A percentile compares a stretch with the other conserved stretches of the same genome.
These are phyloP conservation scores for Mycosphaerelloides madeirae DNA, from an alignment of 2,329 filamentous ascomycete species.

Conservation along the genomic window DNA sequence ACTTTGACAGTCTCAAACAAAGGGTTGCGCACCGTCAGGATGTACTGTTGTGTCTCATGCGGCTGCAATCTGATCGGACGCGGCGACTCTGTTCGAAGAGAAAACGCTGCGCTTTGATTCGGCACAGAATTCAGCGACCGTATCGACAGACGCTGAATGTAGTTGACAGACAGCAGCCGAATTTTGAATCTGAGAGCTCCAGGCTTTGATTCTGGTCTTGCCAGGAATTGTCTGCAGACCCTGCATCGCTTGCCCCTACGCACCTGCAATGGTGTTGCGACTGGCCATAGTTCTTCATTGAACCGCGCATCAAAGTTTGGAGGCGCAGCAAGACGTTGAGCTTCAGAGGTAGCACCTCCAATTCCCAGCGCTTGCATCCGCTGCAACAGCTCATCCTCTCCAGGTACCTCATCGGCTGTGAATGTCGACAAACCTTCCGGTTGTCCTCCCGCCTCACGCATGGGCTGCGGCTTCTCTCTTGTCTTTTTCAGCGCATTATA, in stretches of 20 bases:
- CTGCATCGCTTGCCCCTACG: conserved; percentile 93
- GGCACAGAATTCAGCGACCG: conserved; percentile 47
- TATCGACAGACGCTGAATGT: conserved; percentile 78
- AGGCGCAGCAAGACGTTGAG: conserved; percentile 50
- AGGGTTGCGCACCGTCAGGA: conserved; percentile 88
- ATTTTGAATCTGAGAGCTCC: conserved; percentile 83
- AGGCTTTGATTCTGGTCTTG: conserved; percentile 88
- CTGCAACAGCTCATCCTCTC: conserved; percentile 55
- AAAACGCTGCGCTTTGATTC: conserved; percentile 19
- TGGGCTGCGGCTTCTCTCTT: conserved; percentile 63
- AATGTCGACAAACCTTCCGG: conserved; percentile 66
- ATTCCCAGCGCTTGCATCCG: conserved; percentile 57
- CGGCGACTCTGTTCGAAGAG: conserved; percentile 18
- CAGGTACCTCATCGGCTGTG: conserved; percentile 16
- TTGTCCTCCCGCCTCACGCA: conserved; percentile 71
- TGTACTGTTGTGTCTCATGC: conserved; percentile 63
- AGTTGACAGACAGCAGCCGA: conserved; percentile 74
- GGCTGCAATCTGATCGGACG: conserved; percentile 26
- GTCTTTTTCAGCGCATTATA: conserved; percentile 59
- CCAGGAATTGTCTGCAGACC: conserved; percentile 87
- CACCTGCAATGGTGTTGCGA: conserved; percentile 77
- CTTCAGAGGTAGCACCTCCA: conserved; percentile 55
- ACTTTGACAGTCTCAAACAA: conserved; percentile 88
- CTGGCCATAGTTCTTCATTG: conserved; percentile 69
- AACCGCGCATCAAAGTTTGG: conserved; percentile 55